Percentiles rank a stretch among this genome's conserved stretches.
phyloP scores from a whole-genome alignment of 345 rosid species.

The Turnera subulata region DNA sequence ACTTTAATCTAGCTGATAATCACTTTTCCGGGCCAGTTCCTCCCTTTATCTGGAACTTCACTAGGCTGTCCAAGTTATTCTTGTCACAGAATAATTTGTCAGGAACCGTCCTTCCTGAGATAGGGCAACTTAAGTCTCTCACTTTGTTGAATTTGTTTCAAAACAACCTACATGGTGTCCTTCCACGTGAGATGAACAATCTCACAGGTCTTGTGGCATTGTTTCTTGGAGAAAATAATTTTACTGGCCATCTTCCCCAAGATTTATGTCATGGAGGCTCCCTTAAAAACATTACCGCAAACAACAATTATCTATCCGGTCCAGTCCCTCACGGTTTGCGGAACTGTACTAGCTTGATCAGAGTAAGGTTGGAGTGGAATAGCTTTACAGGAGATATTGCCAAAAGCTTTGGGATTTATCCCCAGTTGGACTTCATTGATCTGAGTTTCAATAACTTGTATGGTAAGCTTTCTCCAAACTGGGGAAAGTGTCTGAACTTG shows the following conservation, averaged over 20 bases:
- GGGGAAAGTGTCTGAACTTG: slow-evolving; percentile 1
- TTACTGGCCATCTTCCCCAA: background rate
- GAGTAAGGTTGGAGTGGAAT: background rate
- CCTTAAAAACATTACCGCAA: fast-evolving
- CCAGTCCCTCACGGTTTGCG: background rate
- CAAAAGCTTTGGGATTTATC: background rate
- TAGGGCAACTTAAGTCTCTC: background rate
- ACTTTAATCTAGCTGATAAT: background rate
- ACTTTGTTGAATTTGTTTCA: fast-evolving
- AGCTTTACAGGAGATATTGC: background rate
- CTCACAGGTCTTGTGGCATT: background rate
- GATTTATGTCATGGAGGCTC: background rate
- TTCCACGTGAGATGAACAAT: background rate
- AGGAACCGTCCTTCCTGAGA: background rate
- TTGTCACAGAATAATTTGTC: background rate
- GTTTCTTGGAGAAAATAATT: fast-evolving
- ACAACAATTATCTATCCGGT: background rate
- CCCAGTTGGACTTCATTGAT: background rate
- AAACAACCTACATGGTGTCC: background rate
- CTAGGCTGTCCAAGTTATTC: background rate
- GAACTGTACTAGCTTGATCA: background rate
- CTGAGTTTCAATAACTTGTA: background rate
- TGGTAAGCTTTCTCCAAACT: slow-evolving; percentile 8
- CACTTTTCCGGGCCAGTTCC: background rate
- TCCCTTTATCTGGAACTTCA: background rate